Evolutionary conservation across 2,329 filamentous ascomycete genomes (phyloP).

Genomic region (Orbilia brochopaga): DNA sequence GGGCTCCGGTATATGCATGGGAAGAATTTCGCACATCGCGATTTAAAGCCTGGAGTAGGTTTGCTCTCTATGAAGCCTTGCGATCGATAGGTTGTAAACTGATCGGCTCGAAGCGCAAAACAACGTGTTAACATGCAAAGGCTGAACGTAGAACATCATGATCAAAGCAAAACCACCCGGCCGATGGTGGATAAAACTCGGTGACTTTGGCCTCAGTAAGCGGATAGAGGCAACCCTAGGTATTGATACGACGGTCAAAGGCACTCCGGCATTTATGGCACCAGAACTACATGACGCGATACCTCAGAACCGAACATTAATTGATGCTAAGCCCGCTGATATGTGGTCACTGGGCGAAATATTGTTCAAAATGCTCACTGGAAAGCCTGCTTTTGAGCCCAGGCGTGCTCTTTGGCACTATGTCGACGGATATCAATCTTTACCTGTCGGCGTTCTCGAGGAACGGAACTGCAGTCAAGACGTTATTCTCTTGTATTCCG

Average conservation of each 20-base stretch:
- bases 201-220: constrained; percentile 16
- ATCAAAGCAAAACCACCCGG: constrained; percentile 7
- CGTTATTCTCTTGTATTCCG: background rate
- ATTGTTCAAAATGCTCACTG: background rate
- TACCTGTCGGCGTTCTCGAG: background rate
- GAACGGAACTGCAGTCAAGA: background rate
- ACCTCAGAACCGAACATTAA: background rate
- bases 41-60: constrained; percentile 12
- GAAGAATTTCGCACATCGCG: constrained; percentile 11
- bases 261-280: constrained; percentile 9
- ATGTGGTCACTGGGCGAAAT: constrained; percentile 16
- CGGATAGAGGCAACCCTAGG: constrained; percentile 1
- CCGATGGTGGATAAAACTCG: constrained; percentile 16
- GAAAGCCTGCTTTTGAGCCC: constrained; percentile 5
- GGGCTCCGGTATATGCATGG: constrained; percentile 19
- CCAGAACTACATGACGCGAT: constrained; percentile 2
- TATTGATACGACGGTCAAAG: background rate
- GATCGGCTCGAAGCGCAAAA: no score
- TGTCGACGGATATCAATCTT: background rate
- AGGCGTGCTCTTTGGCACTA: background rate
- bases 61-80: background rate
- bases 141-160: constrained; percentile 8
- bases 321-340: constrained; percentile 11
- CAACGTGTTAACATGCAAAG: no score
- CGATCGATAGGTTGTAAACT: no score